Evolutionary conservation across 108 stramenopile genomes (phyloP), one percentile per base, ranked within the genome.

Genomic region (Parietichytrium sp.): DNA sequence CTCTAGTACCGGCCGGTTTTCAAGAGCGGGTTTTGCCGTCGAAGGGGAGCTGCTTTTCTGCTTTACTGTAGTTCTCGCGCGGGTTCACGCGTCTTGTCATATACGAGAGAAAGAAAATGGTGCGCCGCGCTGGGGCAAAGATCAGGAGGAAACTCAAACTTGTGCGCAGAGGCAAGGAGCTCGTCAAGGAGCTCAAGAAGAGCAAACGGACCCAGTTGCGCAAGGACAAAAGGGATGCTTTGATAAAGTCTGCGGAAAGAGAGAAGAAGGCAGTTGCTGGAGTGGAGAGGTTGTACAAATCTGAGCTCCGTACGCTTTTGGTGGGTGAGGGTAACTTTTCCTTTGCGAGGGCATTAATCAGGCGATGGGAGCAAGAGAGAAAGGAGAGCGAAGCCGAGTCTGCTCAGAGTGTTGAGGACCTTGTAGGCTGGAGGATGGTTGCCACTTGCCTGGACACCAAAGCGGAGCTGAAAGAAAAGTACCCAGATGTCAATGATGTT

Each of bases 251-350:
- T n/a, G 55, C 55, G 38, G 45, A 72, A 42, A 31, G 55, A 18
- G 55, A 42, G 55, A 31, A 25, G 20, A 20, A 20, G 15, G 55
- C 36, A 25, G 30, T 42, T 7, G 55, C 36, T 31, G 45, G 45
- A 42, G 31, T 20, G 15, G 38, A 42, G 38, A 18, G 45, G 8
- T 42, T 72, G 20, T 18, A 42, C 18, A 8, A 42, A 16, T 42
- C 55, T 10, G 38, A 29, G 8, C 55, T 23, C 38, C 55, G 55
- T 2, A 72, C 55, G 10, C 55, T 72, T 20, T 42, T 72, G 13
- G 42, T 72, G 20, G 55, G 55, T n/a, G 55, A 72, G 55, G 55
- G 55, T 4, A 72, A 72, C 55, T 72, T 72, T n/a, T 72, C 55
- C 42, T 72, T 72, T 42, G 45, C 55, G 42, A 29, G 55, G 13